These are phyloP conservation scores for Crithidia bombi DNA, from an alignment of 208 protist species.

Conservation along the genomic window DNA sequence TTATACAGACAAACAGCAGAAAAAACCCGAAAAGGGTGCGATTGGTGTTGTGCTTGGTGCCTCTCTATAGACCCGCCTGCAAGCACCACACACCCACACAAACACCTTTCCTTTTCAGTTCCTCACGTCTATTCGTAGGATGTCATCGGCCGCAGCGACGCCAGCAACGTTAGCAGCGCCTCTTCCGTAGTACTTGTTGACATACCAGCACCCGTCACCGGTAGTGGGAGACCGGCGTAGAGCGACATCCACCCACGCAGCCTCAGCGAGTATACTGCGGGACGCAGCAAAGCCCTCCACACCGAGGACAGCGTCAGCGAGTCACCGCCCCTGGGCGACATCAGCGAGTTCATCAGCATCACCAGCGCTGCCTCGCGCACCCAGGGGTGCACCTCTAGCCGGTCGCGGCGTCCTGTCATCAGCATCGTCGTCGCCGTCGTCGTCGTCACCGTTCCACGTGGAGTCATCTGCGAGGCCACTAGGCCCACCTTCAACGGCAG, in stretches of 20 bases:
- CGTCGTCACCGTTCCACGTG: background rate
- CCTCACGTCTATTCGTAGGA: slow-evolving; percentile 35
- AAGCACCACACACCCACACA: too few relatives aligned
- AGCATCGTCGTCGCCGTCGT: background rate
- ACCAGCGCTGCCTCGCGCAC: slow-evolving; percentile 4
- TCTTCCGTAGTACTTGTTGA: background rate
- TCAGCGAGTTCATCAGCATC: background rate
- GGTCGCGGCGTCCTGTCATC: background rate
- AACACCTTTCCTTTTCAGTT: background rate
- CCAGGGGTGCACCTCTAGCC: background rate
- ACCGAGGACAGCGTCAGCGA: background rate
- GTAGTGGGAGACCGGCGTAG: slow-evolving; percentile 17
- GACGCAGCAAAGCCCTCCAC: slow-evolving; percentile 4
- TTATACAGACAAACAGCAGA: too few relatives aligned
- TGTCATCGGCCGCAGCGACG: slow-evolving; percentile 37
- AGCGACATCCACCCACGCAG: slow-evolving; percentile 27
- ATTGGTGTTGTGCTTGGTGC: too few relatives aligned
- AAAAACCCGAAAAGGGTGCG: too few relatives aligned
- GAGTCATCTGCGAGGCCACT: background rate
- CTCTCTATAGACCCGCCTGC: too few relatives aligned
- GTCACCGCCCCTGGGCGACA: background rate
- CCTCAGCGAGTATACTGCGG: slow-evolving; percentile 20
- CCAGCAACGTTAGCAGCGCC: background rate
- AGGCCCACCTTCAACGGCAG: background rate
- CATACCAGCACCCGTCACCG: background rate